Evolutionary conservation across 23 red algal species (phyloP), one percentile per base, ranked within the genome.

Genomic region (Gracilaria caudata): DNA sequence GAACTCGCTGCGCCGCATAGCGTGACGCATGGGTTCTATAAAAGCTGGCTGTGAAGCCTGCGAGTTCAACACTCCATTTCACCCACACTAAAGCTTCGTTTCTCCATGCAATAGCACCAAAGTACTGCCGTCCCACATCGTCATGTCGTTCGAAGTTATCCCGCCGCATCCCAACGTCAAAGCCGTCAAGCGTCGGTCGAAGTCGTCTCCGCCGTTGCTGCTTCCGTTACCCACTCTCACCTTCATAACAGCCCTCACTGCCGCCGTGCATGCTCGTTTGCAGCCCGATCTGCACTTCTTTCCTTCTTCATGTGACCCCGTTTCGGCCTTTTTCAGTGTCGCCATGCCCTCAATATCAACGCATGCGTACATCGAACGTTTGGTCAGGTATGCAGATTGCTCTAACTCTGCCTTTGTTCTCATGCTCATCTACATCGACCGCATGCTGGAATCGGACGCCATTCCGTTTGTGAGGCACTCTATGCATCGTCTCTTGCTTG

Each of bases 401-500:
- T 80, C 72, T 23, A 46, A 39, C 9, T 47, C 91, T 8, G 91
- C 82, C 26, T 94, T 80, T 47, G 80, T 86, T 34, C 45, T 79
- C 20, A 85, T 85, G 82, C 46, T 94, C 59, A 68, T 87, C 64
- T 86, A 86, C 76, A 66, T 94, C 53, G 81, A 78, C 75, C 81
- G 82, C 30, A 25, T 87, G 9, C 29, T 57, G 11, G 17, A 46
- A 17, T 82, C 91, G 7, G 54, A 64, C 40, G 7, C 60, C 13
- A 35, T 36, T 57, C 81, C 33, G 24, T 33, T 94, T 38, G 41
- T 40, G 2, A 29, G 73, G 2, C 56, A 75, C 49, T 94, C 90
- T 36, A 80, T 93, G 46, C 95, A 98, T 54, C 91, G 95, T 12
- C 30, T 98, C 19, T 28, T 98, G 20, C 54, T 98, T 4, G 86